Evolutionary conservation across 768 basidiomycete species (phyloP).

Genomic region (Dacryopinax spathularia): DNA sequence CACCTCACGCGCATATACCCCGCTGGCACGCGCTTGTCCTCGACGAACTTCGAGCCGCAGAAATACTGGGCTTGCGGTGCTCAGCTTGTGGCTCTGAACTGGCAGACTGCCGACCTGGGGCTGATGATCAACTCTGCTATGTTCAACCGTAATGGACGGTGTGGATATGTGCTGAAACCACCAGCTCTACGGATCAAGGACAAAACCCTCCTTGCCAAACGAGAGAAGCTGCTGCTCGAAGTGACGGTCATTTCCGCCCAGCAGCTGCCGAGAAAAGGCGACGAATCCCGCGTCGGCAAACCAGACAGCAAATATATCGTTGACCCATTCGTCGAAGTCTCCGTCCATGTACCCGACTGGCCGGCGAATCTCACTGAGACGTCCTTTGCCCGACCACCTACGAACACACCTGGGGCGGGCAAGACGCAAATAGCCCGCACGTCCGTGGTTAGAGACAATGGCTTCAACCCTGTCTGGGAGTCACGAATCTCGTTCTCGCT

Average conservation of each 20-base stretch:
- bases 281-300: slow-evolving; percentile 22
- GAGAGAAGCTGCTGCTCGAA: slow-evolving; percentile 47
- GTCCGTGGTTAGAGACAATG: slow-evolving; percentile 60
- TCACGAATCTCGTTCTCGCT: slow-evolving; percentile 58
- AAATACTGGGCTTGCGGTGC: slow-evolving; percentile 79
- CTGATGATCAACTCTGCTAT: slow-evolving; percentile 89
- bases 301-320: slow-evolving; percentile 35
- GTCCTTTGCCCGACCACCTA: slow-evolving; percentile 10
- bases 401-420: slow-evolving; percentile 15
- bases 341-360: slow-evolving; percentile 67
- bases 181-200: slow-evolving; percentile 50
- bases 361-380: slow-evolving; percentile 23
- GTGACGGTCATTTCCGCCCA: slow-evolving; percentile 76
- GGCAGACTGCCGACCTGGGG: slow-evolving; percentile 88
- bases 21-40: slow-evolving; percentile 62
- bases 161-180: slow-evolving; percentile 86
- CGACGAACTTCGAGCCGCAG: slow-evolving; percentile 79
- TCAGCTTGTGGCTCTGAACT: slow-evolving; percentile 88
- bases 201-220: slow-evolving; percentile 40
- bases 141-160: slow-evolving; percentile 82
- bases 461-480: slow-evolving; percentile 86
- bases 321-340: slow-evolving; percentile 72
- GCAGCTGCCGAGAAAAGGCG: slow-evolving; percentile 64
- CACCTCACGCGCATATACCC: slow-evolving; percentile 83
- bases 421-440: slow-evolving; percentile 45